Evolutionary conservation across 768 basidiomycete species (phyloP).

Genomic region (Rhizopogon sp.): DNA sequence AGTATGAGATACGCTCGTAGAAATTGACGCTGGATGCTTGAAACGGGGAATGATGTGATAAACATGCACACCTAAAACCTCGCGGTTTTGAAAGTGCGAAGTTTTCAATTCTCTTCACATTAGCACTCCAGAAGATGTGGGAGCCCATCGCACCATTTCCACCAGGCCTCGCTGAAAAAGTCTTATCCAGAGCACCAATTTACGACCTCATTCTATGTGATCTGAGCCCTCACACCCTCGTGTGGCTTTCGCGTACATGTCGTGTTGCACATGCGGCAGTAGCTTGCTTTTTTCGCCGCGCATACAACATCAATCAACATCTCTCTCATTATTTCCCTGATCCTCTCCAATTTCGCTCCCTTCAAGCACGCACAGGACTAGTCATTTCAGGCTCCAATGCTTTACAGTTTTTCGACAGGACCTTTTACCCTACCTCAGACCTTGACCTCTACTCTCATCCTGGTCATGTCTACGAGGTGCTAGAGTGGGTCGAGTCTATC

Average conservation of each 20-base stretch:
- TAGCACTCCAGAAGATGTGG: not conserved
- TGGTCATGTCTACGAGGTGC: conserved; percentile 25
- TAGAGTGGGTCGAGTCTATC: conserved; percentile 21
- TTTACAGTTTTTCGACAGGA: conserved; percentile 46
- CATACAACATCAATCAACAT: conserved; percentile 31
- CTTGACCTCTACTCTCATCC: conserved; percentile 46
- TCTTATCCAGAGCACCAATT: conserved; percentile 15
- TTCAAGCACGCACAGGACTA: conserved; percentile 38
- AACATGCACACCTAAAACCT: too few species aligned
- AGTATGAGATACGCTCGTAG: too few species aligned
- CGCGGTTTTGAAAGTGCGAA: too few species aligned
- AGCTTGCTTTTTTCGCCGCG: conserved; percentile 16
- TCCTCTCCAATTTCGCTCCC: conserved; percentile 35
- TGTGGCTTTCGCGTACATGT: conserved; percentile 18
- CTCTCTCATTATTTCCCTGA: conserved; percentile 33
- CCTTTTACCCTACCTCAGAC: conserved; percentile 40
- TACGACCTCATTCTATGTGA: conserved; percentile 15
- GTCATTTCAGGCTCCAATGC: conserved; percentile 52
- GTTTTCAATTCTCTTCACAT: too few species aligned
- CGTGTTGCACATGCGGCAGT: conserved; percentile 10
- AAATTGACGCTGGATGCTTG: too few species aligned
- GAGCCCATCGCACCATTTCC: not conserved
- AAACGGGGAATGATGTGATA: too few species aligned
- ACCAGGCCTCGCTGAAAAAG: not conserved
- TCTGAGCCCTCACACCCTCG: conserved; percentile 22